Evolutionary conservation across 768 basidiomycete genomes (phyloP).

Genomic region (Fistulinella prunicolor): DNA sequence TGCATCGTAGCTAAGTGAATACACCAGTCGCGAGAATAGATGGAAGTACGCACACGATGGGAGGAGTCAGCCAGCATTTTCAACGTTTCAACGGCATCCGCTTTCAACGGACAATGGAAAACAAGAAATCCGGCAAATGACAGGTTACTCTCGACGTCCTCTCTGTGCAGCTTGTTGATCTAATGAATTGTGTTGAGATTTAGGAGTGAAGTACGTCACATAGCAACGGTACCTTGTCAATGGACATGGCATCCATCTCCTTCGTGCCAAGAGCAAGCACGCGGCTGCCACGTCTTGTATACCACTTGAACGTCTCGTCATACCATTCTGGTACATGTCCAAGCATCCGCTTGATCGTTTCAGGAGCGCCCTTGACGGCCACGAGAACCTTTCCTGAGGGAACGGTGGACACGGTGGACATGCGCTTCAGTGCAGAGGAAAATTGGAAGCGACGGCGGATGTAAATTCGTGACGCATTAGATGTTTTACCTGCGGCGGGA

Average conservation of each 20-base stretch:
- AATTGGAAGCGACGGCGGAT: slow-evolving; percentile 96
- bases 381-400: slow-evolving; percentile 60
- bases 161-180: slow-evolving; percentile 87
- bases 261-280: slow-evolving; percentile 91
- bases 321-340: slow-evolving; percentile 69
- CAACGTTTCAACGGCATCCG: slow-evolving; percentile 85
- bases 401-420: slow-evolving; percentile 83
- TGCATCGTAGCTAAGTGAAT: slow-evolving; percentile 29
- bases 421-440: slow-evolving; percentile 94
- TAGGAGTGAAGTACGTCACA: not conserved
- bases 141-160: slow-evolving; percentile 74
- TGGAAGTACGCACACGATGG: slow-evolving; percentile 71
- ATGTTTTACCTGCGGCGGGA: slow-evolving; percentile 48
- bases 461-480: slow-evolving; percentile 57
- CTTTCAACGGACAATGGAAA: slow-evolving; percentile 96
- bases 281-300: slow-evolving; percentile 87
- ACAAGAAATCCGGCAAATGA: slow-evolving; percentile 95
- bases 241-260: slow-evolving; percentile 66
- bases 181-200: slow-evolving; percentile 27
- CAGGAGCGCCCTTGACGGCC: slow-evolving; percentile 95
- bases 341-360: slow-evolving; percentile 92
- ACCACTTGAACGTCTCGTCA: slow-evolving; percentile 94
- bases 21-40: not conserved
- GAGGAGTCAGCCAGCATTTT: slow-evolving; percentile 96
- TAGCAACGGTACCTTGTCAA: slow-evolving; percentile 60